Percentiles rank a stretch among this genome's conserved stretches.
Conservation (phyloP, 768 basidiomycete species). For the Pisolithus microcarpus region DNA sequence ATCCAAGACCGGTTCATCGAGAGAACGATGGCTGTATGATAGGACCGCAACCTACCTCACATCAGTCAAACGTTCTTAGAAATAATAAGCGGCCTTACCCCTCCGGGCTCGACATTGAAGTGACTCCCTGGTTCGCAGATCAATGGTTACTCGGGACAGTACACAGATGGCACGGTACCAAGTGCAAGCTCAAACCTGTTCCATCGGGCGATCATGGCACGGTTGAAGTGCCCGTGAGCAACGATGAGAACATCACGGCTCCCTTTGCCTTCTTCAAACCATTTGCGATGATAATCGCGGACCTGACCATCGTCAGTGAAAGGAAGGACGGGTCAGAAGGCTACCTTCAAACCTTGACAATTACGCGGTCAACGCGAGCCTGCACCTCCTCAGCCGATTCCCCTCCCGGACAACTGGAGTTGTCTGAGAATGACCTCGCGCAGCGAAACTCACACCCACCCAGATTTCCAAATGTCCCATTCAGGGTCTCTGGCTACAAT, state of each 20-base stretch:
- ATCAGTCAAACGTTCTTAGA: neutral
- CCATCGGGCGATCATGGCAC: slow-evolving; percentile 78
- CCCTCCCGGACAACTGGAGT: slow-evolving; percentile 72
- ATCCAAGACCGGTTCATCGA: slow-evolving; percentile 71
- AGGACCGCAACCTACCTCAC: slow-evolving; percentile 60
- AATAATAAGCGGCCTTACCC: slow-evolving; percentile 38
- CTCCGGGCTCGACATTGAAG: slow-evolving; percentile 81
- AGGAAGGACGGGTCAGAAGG: neutral
- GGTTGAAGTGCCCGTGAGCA: slow-evolving; percentile 80
- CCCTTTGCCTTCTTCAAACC: slow-evolving; percentile 58
- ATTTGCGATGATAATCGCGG: slow-evolving; percentile 63
- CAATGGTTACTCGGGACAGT: slow-evolving; percentile 1
- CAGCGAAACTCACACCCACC: slow-evolving; percentile 35
- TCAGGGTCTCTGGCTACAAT: slow-evolving; percentile 52
- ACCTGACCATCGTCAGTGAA: slow-evolving; percentile 37
- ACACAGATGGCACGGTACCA: slow-evolving; percentile 31
- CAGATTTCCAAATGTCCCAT: slow-evolving; percentile 87
- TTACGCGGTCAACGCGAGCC: slow-evolving; percentile 67
- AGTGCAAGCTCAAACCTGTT: slow-evolving; percentile 55
- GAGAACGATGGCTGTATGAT: slow-evolving; percentile 74
- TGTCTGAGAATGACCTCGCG: slow-evolving; percentile 1
- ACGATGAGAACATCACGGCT: slow-evolving; percentile 81
- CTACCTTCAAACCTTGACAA: slow-evolving; percentile 48
- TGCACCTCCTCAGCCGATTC: slow-evolving; percentile 80
- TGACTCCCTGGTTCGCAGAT: slow-evolving; percentile 46